Evolutionary conservation across 495 filamentous ascomycete genomes (phyloP).

Genomic region (Letharia columbiana): DNA sequence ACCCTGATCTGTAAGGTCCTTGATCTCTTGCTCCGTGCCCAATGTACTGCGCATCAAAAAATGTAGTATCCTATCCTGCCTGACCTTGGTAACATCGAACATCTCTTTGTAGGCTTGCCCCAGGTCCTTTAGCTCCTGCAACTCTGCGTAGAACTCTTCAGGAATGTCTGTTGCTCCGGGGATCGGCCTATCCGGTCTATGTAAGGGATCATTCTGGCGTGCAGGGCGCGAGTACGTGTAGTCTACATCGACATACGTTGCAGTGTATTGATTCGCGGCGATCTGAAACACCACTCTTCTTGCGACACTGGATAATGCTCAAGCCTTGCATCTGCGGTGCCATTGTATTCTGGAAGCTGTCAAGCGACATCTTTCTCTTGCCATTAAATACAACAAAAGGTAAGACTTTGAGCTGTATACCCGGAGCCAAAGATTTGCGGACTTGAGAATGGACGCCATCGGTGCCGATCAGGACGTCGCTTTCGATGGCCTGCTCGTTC

Average conservation of each 20-base stretch:
- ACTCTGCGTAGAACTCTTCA: slow-evolving; percentile 31
- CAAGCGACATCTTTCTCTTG: slow-evolving; percentile 25
- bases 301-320: slow-evolving; percentile 18
- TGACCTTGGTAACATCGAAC: slow-evolving; percentile 29
- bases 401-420: slow-evolving; percentile 26
- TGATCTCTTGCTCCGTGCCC: slow-evolving; percentile 20
- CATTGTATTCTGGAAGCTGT: slow-evolving; percentile 21
- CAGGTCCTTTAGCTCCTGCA: slow-evolving; percentile 25
- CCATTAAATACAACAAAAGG: slow-evolving; percentile 37
- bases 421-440: slow-evolving; percentile 27
- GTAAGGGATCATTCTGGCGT: slow-evolving; percentile 26
- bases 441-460: slow-evolving; percentile 34
- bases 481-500: slow-evolving; percentile 21
- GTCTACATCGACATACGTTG: slow-evolving; percentile 23
- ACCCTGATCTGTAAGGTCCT: slow-evolving; percentile 24
- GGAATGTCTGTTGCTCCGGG: slow-evolving; percentile 30
- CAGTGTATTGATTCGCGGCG: slow-evolving; percentile 22
- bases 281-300: slow-evolving; percentile 29
- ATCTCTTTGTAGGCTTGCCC: slow-evolving; percentile 28
- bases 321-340: slow-evolving; percentile 19
- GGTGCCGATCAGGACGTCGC: slow-evolving; percentile 28
- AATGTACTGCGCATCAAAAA: slow-evolving; percentile 37
- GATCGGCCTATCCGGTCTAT: slow-evolving; percentile 29
- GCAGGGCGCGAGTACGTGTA: slow-evolving; percentile 36
- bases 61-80: slow-evolving; percentile 31